A percentile compares a stretch with the other conserved stretches of the same genome.
These are phyloP conservation scores for Aspergillus transmontanensis DNA, from an alignment of 2,329 filamentous ascomycete species.

Conservation along the genomic window DNA sequence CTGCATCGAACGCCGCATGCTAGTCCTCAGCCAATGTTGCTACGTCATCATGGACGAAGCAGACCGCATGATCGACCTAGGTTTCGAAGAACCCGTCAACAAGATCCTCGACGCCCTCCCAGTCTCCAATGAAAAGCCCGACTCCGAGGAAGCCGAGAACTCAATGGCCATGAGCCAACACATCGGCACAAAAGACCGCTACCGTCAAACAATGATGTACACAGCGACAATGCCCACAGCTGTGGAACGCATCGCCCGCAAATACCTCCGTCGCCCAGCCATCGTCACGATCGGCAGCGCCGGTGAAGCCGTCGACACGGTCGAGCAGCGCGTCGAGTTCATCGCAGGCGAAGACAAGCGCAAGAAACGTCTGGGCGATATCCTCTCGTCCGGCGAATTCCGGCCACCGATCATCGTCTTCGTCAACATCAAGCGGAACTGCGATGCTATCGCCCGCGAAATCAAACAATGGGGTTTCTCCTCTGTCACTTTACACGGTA, in stretches of 20 bases:
- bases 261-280: slow-evolving; percentile 89
- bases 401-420: slow-evolving; percentile 94
- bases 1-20: slow-evolving; percentile 88
- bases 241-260: slow-evolving; percentile 94
- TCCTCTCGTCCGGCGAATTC: slow-evolving; percentile 79
- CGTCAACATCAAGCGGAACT: slow-evolving; percentile 99
- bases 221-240: slow-evolving; percentile 95
- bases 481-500: slow-evolving; percentile 87
- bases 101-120: slow-evolving; percentile 95
- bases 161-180: slow-evolving; percentile 79
- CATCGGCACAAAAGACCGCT: slow-evolving; percentile 73
- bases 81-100: slow-evolving; percentile 96
- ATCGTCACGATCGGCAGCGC: slow-evolving; percentile 93
- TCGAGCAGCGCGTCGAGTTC: slow-evolving; percentile 96
- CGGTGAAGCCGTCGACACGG: slow-evolving; percentile 94
- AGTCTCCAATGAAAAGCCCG: slow-evolving; percentile 91
- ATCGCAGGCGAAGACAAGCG: slow-evolving; percentile 88
- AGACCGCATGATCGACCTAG: slow-evolving; percentile 97
- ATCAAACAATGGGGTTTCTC: slow-evolving; percentile 93
- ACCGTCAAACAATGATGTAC: slow-evolving; percentile 99
- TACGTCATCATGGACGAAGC: slow-evolving; percentile 99
- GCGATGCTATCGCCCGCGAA: slow-evolving; percentile 89
- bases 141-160: slow-evolving; percentile 88
- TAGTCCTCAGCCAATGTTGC: slow-evolving; percentile 94
- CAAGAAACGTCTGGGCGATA: slow-evolving; percentile 93